Evolutionary conservation across 352 stramenopile species (phyloP).

Genomic region (Pythium apleroticum): DNA sequence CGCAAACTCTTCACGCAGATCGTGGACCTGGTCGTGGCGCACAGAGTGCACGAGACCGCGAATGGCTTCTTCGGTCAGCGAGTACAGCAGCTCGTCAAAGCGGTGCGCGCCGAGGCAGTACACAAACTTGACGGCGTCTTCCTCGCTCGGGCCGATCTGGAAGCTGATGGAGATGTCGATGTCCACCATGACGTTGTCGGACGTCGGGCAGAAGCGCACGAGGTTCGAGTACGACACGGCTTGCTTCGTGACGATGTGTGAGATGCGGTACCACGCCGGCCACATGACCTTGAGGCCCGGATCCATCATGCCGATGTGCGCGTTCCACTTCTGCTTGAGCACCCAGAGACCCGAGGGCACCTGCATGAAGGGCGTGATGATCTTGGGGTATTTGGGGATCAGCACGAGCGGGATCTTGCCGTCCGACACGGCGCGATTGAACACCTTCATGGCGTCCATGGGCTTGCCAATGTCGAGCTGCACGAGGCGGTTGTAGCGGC

Average conservation of each 20-base stretch:
- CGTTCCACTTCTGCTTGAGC: conserved; percentile 87
- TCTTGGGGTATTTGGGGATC: conserved; percentile 47
- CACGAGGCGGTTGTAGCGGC: conserved; percentile 47
- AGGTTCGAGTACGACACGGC: conserved; percentile 80
- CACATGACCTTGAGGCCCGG: conserved; percentile 79
- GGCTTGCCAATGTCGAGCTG: conserved; percentile 55
- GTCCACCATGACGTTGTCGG: conserved; percentile 89
- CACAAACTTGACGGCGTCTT: conserved; percentile 83
- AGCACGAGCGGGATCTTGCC: conserved; percentile 69
- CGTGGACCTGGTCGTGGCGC: conserved; percentile 81
- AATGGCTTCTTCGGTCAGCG: conserved; percentile 73
- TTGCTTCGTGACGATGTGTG: conserved; percentile 87
- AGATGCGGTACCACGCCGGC: conserved; percentile 78
- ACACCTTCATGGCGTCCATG: conserved; percentile 50
- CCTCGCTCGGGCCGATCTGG: conserved; percentile 74
- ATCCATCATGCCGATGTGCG: conserved; percentile 73
- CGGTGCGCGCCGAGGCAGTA: conserved; percentile 80
- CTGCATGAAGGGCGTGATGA: conserved; percentile 59
- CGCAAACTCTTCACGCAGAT: conserved; percentile 80
- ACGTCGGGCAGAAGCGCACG: conserved; percentile 70
- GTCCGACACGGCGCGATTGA: conserved; percentile 54
- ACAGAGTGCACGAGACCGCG: conserved; percentile 80
- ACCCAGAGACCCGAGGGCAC: conserved; percentile 76
- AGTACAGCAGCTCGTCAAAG: conserved; percentile 85
- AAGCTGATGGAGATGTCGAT: conserved; percentile 89